A percentile compares a stretch with the other conserved stretches of the same genome.
Conservation (phyloP, 2,329 filamentous ascomycete genomes). For the Aspergillus sclerotialis region DNA sequence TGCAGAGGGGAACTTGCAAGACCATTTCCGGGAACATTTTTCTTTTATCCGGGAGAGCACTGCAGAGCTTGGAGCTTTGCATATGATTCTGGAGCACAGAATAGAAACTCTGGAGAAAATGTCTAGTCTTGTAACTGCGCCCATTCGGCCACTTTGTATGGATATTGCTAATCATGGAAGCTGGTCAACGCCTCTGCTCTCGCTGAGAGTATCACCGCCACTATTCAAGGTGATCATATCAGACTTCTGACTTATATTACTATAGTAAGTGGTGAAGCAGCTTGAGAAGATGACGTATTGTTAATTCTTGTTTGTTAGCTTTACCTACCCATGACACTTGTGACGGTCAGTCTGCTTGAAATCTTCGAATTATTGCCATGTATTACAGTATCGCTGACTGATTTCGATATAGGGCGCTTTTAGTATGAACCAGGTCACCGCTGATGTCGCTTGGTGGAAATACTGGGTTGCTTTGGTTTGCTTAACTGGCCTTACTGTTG, state of each 20-base stretch:
- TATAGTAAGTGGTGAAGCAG: conserved; percentile 1
- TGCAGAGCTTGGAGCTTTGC: conserved; percentile 1
- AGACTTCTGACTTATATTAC: conserved; percentile 7
- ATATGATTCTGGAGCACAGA: conserved; percentile 2
- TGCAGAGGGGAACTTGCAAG: conserved; percentile 2
- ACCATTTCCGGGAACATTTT: conserved; percentile 5
- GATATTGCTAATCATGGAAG: conserved; percentile 1
- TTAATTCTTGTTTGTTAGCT: no score
- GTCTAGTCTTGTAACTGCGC: conserved; percentile 2
- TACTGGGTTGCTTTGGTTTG: conserved; percentile 5
- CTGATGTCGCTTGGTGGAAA: conserved; percentile 5
- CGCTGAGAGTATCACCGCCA: conserved; percentile 8
- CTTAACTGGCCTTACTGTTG: conserved; percentile 3
- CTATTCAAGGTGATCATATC: conserved; percentile 9
- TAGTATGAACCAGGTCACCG: conserved; percentile 6
- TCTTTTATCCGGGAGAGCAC: conserved; percentile 1
- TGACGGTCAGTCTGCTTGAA: conserved; percentile 6
- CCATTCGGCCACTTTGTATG: not conserved
- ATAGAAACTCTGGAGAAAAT: conserved; percentile 4
- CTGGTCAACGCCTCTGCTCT: conserved; percentile 9
- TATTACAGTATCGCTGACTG: not conserved
- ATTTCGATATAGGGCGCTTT: conserved; percentile 2
- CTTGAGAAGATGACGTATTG: not conserved
- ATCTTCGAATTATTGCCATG: not conserved
- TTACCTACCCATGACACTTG: conserved; percentile 7